Evolutionary conservation across 192 early-diverging fungal species (phyloP).

Genomic region (Dissophora ornata): DNA sequence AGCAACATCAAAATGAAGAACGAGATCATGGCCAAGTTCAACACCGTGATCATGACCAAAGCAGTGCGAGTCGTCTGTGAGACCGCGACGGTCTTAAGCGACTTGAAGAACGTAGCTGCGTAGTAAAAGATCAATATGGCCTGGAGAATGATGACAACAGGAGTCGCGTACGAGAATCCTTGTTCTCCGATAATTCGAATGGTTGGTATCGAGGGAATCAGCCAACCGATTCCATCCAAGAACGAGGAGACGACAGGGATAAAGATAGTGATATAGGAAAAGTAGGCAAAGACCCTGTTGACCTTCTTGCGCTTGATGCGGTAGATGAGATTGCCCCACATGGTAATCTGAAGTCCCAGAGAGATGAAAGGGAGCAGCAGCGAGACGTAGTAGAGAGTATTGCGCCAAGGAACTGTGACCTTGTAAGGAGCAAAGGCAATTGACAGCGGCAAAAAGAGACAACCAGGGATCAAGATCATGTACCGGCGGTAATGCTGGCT

Average conservation of each 20-base stretch:
- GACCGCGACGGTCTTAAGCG: slow-evolving; percentile 31
- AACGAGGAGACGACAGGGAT: slow-evolving; percentile 38
- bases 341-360: slow-evolving; percentile 42
- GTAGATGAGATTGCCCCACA: slow-evolving; percentile 50
- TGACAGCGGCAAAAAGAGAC: slow-evolving; percentile 40
- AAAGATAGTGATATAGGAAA: slow-evolving; percentile 39
- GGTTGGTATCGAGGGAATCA: slow-evolving; percentile 33
- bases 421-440: slow-evolving; percentile 54
- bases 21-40: slow-evolving; percentile 54
- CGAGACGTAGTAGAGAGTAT: slow-evolving; percentile 44
- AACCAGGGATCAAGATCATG: slow-evolving; percentile 36
- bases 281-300: slow-evolving; percentile 44
- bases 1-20: slow-evolving; percentile 53
- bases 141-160: slow-evolving; percentile 45
- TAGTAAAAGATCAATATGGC: slow-evolving; percentile 44
- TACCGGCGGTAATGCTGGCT: slow-evolving; percentile 28
- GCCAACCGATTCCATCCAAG: slow-evolving; percentile 48
- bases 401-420: slow-evolving; percentile 44
- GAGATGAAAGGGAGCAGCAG: slow-evolving; percentile 51
- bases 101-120: slow-evolving; percentile 46
- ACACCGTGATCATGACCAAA: slow-evolving; percentile 40
- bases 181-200: slow-evolving; percentile 49
- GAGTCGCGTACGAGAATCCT: slow-evolving; percentile 40
- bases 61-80: slow-evolving; percentile 44
- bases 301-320: slow-evolving; percentile 39